phyloP scores from a whole-genome alignment of 2,329 filamentous ascomycete genomes.

The Capronia epimyces region DNA sequence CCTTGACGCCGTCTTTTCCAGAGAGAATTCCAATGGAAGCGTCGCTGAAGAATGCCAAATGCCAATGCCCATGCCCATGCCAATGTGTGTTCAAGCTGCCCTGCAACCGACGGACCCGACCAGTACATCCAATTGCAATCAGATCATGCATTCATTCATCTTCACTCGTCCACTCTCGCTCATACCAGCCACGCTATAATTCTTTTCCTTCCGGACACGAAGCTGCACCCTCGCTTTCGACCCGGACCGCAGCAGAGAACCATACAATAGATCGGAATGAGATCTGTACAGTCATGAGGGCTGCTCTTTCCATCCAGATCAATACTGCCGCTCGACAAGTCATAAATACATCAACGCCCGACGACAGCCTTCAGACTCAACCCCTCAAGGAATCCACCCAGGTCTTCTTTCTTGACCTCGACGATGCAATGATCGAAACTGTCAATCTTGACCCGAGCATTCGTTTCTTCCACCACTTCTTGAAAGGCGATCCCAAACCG shows the following conservation, averaged over 20 bases:
- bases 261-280: background rate
- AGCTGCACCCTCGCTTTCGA: no score
- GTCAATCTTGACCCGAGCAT: constrained; percentile 82
- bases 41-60: background rate
- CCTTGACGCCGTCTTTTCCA: no score
- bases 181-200: no score
- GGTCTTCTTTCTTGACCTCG: constrained; percentile 93
- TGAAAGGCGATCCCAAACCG: constrained; percentile 93
- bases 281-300: no score
- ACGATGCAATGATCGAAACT: constrained; percentile 97
- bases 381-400: constrained; percentile 82
- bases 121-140: no score
- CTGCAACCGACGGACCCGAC: background rate
- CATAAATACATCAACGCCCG: constrained; percentile 35
- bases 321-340: no score
- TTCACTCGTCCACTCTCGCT: no score
- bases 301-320: no score
- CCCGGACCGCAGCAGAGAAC: background rate
- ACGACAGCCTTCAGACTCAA: constrained; percentile 86
- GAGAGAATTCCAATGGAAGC: no score
- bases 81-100: background rate
- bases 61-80: background rate
- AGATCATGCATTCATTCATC: background rate
- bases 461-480: constrained; percentile 87
- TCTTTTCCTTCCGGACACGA: background rate